Evolutionary conservation across 2,329 filamentous ascomycete species (phyloP), one percentile per base, ranked within the genome.

Genomic region (Cryphonectria nitschkei): DNA sequence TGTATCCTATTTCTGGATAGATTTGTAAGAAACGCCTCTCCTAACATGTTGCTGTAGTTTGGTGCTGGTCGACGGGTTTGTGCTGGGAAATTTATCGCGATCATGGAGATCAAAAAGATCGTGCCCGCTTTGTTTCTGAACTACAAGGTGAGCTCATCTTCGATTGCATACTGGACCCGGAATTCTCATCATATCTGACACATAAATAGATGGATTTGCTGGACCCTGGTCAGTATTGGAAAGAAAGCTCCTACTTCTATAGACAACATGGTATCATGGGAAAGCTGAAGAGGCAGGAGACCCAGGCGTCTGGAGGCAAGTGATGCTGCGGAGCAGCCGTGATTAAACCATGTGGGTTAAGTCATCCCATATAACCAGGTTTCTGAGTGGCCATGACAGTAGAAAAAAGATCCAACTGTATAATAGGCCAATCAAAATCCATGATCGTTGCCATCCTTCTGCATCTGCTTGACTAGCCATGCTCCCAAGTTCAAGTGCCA

Each of bases 51-150:
- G 63, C 46, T 13, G 34, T 32, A 76, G 76, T 76, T 76, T 60
- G 74, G 74, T 50, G 74, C 75, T 58, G 76, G 76, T 5, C 67
- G 74, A 19, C 74, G 76, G 3, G 73, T 77, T 34, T 77, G 76
- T 70, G 66, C 77, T 2, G 76, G 76, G 9, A 75, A 72, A 39
- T 72, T 77, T 60, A 68, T 77, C 26, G 77, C 75, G 9, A 74
- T 77, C n/a, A 58, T 78, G 13, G 77, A 78, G 14, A 50, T 65
- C 26, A 65, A 65, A 43, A 65, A 65, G n/a, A 32, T 52, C 63
- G 50, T 65, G 13, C 63, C 63, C 8, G 63, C 63, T 13, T 43
- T 65, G 6, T 50, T 65, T 26, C 26, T 65, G 4, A 65, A 65
- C 7, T 65, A 65, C n/a, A 34, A 65, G 63, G 63, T 65, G 2